Percentiles rank a stretch among this genome's conserved stretches.
phyloP scores from a whole-genome alignment of 2,329 filamentous ascomycete genomes.

The Paecilomyces niveus region DNA sequence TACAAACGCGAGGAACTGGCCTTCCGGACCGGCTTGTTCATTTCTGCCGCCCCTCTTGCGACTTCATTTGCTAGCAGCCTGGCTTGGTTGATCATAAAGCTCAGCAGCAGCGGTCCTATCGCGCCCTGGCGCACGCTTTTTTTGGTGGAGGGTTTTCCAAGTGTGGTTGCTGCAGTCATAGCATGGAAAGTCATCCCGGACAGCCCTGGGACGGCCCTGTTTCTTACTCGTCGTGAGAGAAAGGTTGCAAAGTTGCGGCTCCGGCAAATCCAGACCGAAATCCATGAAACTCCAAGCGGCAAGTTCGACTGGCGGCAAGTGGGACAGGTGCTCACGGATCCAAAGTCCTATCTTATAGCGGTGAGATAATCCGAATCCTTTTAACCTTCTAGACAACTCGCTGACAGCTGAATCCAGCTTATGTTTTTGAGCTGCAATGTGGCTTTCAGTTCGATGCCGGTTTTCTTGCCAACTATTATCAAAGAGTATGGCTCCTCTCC shows the following conservation, averaged over 20 bases:
- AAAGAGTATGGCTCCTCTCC: constrained; percentile 38
- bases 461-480: constrained; percentile 79
- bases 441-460: constrained; percentile 78
- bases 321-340: constrained; percentile 54
- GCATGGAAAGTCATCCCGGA: constrained; percentile 74
- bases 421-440: constrained; percentile 89
- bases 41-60: constrained; percentile 62
- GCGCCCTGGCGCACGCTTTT: constrained; percentile 83
- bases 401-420: constrained; percentile 25
- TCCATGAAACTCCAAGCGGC: constrained; percentile 20
- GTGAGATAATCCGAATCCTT: constrained; percentile 21
- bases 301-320: constrained; percentile 52
- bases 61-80: constrained; percentile 67
- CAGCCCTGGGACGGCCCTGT: constrained; percentile 58
- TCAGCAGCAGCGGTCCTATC: constrained; percentile 60
- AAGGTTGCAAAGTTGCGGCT: constrained; percentile 66
- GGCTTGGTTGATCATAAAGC: constrained; percentile 66
- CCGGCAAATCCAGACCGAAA: constrained; percentile 41
- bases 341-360: constrained; percentile 67
- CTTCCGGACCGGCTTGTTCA: constrained; percentile 76
- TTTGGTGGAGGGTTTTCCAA: constrained; percentile 77
- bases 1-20: constrained; percentile 66
- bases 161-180: constrained; percentile 63
- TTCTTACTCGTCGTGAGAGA: constrained; percentile 56
- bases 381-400: background rate